Evolutionary conservation across 164 flowering plant genomes (phyloP), one percentile per base, ranked within the genome.

Genomic region (Tetrastigma voinierianum): DNA sequence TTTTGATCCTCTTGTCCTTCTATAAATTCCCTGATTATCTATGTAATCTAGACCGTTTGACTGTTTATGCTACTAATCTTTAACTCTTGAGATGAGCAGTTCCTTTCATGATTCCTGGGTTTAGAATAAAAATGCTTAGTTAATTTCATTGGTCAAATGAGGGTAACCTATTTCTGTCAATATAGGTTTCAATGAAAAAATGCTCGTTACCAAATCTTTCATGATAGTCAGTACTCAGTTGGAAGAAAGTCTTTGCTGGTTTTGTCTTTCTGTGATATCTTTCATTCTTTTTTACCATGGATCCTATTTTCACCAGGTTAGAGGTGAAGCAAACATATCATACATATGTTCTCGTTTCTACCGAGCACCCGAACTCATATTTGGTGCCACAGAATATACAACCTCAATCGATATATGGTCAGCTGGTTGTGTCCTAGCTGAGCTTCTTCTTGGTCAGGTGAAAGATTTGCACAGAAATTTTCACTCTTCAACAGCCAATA

Each of bases 341-440:
- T 86, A 86, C 69, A 86, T 86, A 59, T 86, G 90, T 70, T 86
- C 90, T 21, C 88, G 90, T 9, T 86, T 75, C 68, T 86, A 86
- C 65, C 82, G 90, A 15, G 90, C 90, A 15, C 90, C 90, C 9
- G 90, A 86, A 67, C 87, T 86, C 52, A 84, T 86, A 62, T 86
- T 84, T 77, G 90, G 90, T 45, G 88, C 90, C 46, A 86, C 88
- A 12, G 90, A 86, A 51, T 86, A 86, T 62, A 81, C 88, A 54
- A 72, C 86, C 4, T 81, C 90, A 23, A 84, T 86, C 67, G 90
- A 86, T 66, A 86, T 86, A 25, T 86, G 90, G 88, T 86, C 90
- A 12, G 90, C 85, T 71, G 90, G 90, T 52, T 86, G 90, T 75
- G 88, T 86, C 61, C 86, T 86, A 66, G 87, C 90, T 46, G 90